A percentile compares a stretch with the other conserved stretches of the same genome.
phyloP scores from a whole-genome alignment of 345 rosid genomes.

The Sisymbrium irio region DNA sequence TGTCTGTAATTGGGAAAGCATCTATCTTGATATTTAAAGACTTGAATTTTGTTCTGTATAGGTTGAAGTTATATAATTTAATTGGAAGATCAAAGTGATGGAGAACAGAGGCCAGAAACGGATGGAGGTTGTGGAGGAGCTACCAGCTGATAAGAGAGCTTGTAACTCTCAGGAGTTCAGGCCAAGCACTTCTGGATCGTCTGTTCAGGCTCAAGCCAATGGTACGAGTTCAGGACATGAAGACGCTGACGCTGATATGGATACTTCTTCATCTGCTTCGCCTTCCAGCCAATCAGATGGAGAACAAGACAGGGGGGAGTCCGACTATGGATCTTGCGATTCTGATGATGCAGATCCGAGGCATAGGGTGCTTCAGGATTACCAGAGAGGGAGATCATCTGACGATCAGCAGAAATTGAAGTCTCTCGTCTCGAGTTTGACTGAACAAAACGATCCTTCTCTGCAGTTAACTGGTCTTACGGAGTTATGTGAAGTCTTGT shows the following conservation, averaged over 20 bases:
- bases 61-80: slow-evolving; percentile 16
- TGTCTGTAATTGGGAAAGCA: background rate
- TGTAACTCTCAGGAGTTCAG: slow-evolving; percentile 77
- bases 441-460: slow-evolving; percentile 58
- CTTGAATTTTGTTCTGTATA: slow-evolving; percentile 3
- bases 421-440: slow-evolving; percentile 50
- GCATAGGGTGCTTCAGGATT: slow-evolving; percentile 50
- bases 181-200: slow-evolving; percentile 69
- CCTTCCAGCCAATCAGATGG: slow-evolving; percentile 77
- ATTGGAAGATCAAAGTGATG: slow-evolving; percentile 42
- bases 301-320: slow-evolving; percentile 65
- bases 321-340: slow-evolving; percentile 78
- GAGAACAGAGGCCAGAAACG: slow-evolving; percentile 93
- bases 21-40: background rate
- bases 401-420: slow-evolving; percentile 68
- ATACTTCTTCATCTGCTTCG: slow-evolving; percentile 82
- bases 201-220: slow-evolving; percentile 54
- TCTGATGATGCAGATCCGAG: slow-evolving; percentile 66
- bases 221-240: slow-evolving; percentile 47
- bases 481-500: slow-evolving; percentile 84
- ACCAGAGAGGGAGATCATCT: slow-evolving; percentile 65
- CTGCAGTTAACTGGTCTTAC: slow-evolving; percentile 61
- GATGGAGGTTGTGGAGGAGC: slow-evolving; percentile 59
- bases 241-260: slow-evolving; percentile 66
- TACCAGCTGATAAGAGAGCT: slow-evolving; percentile 96